Base-by-base conservation (phyloP, 805 yeast genomes). In the Candida oleophila region DNA sequence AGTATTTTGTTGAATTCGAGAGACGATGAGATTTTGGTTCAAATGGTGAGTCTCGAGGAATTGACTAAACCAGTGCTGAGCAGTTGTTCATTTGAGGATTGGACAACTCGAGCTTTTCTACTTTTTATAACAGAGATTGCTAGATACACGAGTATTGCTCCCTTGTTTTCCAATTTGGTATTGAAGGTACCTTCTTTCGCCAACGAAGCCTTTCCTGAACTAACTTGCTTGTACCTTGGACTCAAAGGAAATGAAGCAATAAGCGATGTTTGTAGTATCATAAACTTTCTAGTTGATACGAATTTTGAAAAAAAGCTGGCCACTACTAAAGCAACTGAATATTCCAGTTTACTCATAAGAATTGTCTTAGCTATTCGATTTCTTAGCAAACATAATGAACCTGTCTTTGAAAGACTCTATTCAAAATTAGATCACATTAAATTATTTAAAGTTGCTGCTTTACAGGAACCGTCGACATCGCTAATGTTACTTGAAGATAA, bases 401-500 rank as follows among this genome's bases (percentile, higher is more conserved):
- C 53, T 2, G 53, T 48, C 4, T 78, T 69, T 47, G 46, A 50
- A 4, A 49, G 47, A 1, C 57, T 71, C 2, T 71, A 64, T 44
- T 44, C 53, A 9, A 50, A 51, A 0, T 46, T 77, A n/a, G 66
- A 73, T 42, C 49, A 63, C 4, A 43, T 46, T 1, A 34, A 41
- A 2, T 51, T 73, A 2, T 69, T 58, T 46, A 25, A 55, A 11
- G 54, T 71, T 3, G 73, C 80, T 1, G 47, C 64, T 3, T 47
- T 55, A 4, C 60, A 62, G 8, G 61, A 62, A 4, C 60, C 64
- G 40, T 67, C 71, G 22, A 66, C 81, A 1, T 71, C 81, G 0
- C 56, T 78, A 34, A 57, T 81, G 72, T 46, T 81, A 3, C 64
- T 75, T 44, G 86, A 81, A 50, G 82, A 78, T 43, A 56, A 55